Base-by-base conservation (phyloP, 2,329 filamentous ascomycete genomes). In the Amesomyces nigricolor region DNA sequence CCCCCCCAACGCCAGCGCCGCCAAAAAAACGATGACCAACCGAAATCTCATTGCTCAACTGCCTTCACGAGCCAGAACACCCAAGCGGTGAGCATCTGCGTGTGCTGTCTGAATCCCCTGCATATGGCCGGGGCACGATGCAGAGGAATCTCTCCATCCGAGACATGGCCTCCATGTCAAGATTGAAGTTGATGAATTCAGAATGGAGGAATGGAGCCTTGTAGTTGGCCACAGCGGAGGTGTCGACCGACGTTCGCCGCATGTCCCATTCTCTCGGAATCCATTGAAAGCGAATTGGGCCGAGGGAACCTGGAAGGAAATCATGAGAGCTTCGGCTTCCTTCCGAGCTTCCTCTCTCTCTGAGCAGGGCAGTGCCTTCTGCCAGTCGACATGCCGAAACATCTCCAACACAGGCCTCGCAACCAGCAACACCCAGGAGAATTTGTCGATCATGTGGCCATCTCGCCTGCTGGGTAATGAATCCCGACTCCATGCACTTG, bases 371-470 rank as follows among this genome's bases (percentile, higher is more conserved):
- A 26, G 22, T 3, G 6, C 22, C 22, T 26, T 26, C 22, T 26
- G 22, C 6, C 22, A 26, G 22, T 26, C 22, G 22, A 26, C 6
- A 26, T 26, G 22, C 22, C 22, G 22, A 26, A 26, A 26, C 22
- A 26, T 26, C 22, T 26, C 22, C 22, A 26, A 26, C 43, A 45
- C 40, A 29, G 26, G 45, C 14, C 38, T 56, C 38, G 22, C 35
- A 14, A 49, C 46, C 51, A 50, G 49, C 30, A 45, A 22, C 35
- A 32, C 10, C 19, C 19, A 22, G 19, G 26, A 58, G 47, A 51
- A 35, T 43, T 47, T 48, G 47, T 4, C 43, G 56, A 51, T 58
- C 51, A 51, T 58, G 56, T 58, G 56, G 42, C 43, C 47, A 47
- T 43, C 47, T 26, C 4, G n/a, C 35, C 30, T 16, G 42, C 38